Base-by-base conservation (phyloP, 257 asterid species). In the Vinca minor region DNA sequence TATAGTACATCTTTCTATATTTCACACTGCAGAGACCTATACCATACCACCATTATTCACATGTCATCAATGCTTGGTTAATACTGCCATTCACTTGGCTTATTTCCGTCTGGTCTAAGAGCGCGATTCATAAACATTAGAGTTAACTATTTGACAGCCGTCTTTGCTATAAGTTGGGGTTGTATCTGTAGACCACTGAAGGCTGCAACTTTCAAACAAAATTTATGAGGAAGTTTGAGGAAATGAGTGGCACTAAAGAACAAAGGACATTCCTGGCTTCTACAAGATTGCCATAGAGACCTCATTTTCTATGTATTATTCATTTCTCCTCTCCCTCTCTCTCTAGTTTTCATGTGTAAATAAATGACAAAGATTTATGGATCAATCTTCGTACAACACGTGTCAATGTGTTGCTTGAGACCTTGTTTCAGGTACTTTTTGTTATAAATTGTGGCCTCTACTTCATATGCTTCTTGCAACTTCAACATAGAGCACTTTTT, bases 371-470 rank as follows among this genome's bases (percentile, higher is more conserved):
- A 60, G 74, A 81, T 62, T 13, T 56, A 12, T 62, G 64, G 57
- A 74, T 76, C 87, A 72, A 59, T 73, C 50, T 59, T 21, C 23
- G 62, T 35, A 59, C 5, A 61, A 71, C 90, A 81, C 87, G 82
- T 81, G 84, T 83, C 69, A 9, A 0, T 48, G 32, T 38, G 11
- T 74, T 54, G 69, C 78, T 67, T 52, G 71, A 53, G 17, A 54
- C 67, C 60, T 66, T 73, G 29, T 21, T 36, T 28, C 29, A 56
- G 26, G 54, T 55, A 26, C 52, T 50, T 76, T 49, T 26, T 11
- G 46, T 41, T 82, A 86, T 86, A 86, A 86, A 82, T 82, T 49
- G 32, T 61, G 45, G 59, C 80, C 70, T 74, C 78, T 57, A 44
- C 74, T 72, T 70, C 81, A 58, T 21, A 65, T 64, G 68, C 18